phyloP scores from a whole-genome alignment of 2,329 filamentous ascomycete species.

The Penicillium italicum region DNA sequence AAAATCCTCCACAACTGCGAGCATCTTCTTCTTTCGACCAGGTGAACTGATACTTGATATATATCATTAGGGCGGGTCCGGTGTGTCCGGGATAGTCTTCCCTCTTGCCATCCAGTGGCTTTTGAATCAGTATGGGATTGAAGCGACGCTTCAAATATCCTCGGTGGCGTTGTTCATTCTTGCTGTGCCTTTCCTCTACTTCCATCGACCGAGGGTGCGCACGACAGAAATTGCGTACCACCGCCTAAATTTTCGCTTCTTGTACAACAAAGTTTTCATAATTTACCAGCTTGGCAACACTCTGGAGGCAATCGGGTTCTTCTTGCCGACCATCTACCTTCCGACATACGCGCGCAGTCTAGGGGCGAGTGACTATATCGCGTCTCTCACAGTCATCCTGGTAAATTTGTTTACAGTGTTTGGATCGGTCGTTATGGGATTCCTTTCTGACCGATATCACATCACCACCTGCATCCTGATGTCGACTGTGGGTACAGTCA shows the following conservation, averaged over 20 bases:
- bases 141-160: conserved; percentile 26
- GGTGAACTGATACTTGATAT: conserved; percentile 1
- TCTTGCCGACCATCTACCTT: conserved; percentile 36
- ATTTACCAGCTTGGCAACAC: conserved; percentile 41
- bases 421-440: conserved; percentile 37
- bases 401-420: conserved; percentile 34
- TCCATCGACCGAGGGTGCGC: conserved; percentile 31
- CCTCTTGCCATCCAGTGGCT: conserved; percentile 33
- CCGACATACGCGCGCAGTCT: conserved; percentile 29
- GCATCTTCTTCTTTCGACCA: neutral
- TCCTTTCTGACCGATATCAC: conserved; percentile 22
- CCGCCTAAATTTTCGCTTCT: conserved; percentile 33
- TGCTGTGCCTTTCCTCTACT: conserved; percentile 35
- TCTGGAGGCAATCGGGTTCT: conserved; percentile 35
- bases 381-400: conserved; percentile 26
- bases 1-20: neutral
- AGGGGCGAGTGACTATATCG: conserved; percentile 19
- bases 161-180: conserved; percentile 36
- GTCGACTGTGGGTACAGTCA: conserved; percentile 18
- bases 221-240: conserved; percentile 16
- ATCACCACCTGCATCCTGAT: conserved; percentile 20
- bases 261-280: conserved; percentile 23
- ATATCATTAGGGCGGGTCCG: conserved; percentile 27
- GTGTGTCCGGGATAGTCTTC: conserved; percentile 31
- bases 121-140: conserved; percentile 26